phyloP scores from a whole-genome alignment of 2,329 filamentous ascomycete genomes.

The Claviceps monticola region DNA sequence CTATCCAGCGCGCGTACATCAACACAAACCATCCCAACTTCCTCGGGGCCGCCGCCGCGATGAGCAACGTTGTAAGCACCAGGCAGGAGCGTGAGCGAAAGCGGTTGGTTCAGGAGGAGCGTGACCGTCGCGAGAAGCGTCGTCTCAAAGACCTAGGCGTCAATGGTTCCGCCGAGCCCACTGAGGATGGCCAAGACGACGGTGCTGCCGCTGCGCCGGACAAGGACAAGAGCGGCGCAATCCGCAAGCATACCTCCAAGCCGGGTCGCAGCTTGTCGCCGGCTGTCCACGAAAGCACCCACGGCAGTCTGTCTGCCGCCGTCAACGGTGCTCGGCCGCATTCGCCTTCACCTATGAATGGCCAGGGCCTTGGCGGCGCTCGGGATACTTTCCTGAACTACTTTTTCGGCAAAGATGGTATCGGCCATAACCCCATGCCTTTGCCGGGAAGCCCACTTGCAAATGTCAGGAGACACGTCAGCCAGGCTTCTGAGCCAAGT shows the following conservation, averaged over 20 bases:
- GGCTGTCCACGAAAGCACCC: conserved; percentile 54
- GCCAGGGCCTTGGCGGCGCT: conserved; percentile 45
- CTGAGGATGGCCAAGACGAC: conserved; percentile 50
- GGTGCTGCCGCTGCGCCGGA: conserved; percentile 25
- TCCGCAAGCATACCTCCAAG: conserved; percentile 19
- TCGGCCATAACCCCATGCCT: conserved; percentile 23
- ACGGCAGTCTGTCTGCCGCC: conserved; percentile 44
- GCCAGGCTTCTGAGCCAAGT: conserved; percentile 64
- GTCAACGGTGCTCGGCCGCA: conserved; percentile 43
- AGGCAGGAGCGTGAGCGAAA: conserved; percentile 92
- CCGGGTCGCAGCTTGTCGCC: conserved; percentile 70
- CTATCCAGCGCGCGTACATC: conserved; percentile 95
- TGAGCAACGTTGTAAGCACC: conserved; percentile 90
- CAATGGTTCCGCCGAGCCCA: conserved; percentile 59
- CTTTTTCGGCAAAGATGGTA: conserved; percentile 93
- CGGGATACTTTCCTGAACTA: conserved; percentile 94
- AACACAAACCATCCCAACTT: conserved; percentile 99
- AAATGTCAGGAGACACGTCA: conserved; percentile 48
- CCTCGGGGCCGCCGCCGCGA: conserved; percentile 86
- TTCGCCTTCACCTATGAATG: conserved; percentile 41
- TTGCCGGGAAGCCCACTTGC: conserved; percentile 19
- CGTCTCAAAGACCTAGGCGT: conserved; percentile 70
- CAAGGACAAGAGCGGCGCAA: conserved; percentile 29
- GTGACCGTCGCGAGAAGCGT: conserved; percentile 70
- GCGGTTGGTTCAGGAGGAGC: conserved; percentile 64